Evolutionary conservation across 169 alveolate genomes (phyloP).

Genomic region (Plasmodium falciparum): DNA sequence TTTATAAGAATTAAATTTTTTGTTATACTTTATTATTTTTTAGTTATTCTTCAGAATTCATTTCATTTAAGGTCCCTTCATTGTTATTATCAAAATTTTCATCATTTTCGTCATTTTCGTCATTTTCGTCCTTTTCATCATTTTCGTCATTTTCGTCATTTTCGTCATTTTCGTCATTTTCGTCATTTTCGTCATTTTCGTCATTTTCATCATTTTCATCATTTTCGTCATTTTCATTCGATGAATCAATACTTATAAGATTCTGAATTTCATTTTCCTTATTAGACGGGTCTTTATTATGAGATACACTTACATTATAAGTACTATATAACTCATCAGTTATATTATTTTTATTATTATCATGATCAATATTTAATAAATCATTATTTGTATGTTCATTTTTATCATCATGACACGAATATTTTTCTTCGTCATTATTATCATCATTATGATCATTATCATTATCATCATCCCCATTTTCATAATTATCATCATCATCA

Average conservation of each 20-base stretch:
- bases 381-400: not conserved
- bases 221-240: slow-evolving; percentile 33
- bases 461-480: not conserved
- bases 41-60: slow-evolving; percentile 5
- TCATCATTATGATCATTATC: not conserved
- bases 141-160: not conserved
- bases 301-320: not conserved
- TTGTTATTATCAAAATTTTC: not conserved
- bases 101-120: slow-evolving; percentile 12
- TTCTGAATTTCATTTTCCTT: not conserved
- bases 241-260: slow-evolving; percentile 33
- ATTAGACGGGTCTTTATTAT: not conserved
- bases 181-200: not conserved
- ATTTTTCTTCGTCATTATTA: slow-evolving; percentile 4
- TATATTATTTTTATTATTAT: not conserved
- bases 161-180: not conserved
- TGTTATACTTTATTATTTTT: too few relatives aligned
- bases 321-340: not conserved
- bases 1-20: too few relatives aligned
- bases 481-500: not conserved
- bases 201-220: not conserved
- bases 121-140: slow-evolving; percentile 5
- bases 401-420: not conserved
- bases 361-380: not conserved
- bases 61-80: not conserved